Base-by-base conservation (phyloP, 257 asterid genomes). In the Knoxia roxburghii region DNA sequence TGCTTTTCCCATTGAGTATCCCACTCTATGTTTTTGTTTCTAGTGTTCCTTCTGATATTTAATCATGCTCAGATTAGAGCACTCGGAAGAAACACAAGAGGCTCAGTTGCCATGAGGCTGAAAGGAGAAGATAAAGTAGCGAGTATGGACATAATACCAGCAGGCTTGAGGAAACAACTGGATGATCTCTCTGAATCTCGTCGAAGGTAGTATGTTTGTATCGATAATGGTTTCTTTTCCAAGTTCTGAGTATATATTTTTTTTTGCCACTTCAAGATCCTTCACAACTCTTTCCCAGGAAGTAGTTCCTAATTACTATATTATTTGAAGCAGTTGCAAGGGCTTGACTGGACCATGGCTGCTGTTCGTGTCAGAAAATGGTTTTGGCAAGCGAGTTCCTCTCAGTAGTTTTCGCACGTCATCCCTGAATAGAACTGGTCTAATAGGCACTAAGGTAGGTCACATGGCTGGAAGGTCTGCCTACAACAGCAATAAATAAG, bases 341-440 rank as follows among this genome's bases (percentile, higher is more conserved):
- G 78, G 80, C 66, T 63, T 55, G 27, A 46, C 80, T 46, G 99
- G 97, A 64, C 99, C 97, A 68, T 94, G 99, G 97, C 76, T 94
- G 86, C 81, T 94, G 70, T 94, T 94, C 69, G 84, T 94, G 78
- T 86, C 97, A 2, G 97, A 88, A 73, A 90, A 70, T 80, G 99
- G 99, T 52, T 75, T 30, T 61, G 99, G 99, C 57, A 94, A 94
- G 85, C 82, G 99, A 76, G 99, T 94, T 73, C 95, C 99, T 65
- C 85, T 94, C 61, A 77, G 87, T 78, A 81, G 79, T 48, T 94
- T 94, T 82, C 90, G 89, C 55, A 78, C 67, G 59, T 82, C 89
- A 65, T 79, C 83, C n/a, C 76, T 94, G 69, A 94, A 88, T 57
- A 86, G 96, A 80, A 77, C 77, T 56, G 99, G 99, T 61, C 74